phyloP scores from a whole-genome alignment of 192 early-diverging fungal genomes.

The Mortierella alpina region DNA sequence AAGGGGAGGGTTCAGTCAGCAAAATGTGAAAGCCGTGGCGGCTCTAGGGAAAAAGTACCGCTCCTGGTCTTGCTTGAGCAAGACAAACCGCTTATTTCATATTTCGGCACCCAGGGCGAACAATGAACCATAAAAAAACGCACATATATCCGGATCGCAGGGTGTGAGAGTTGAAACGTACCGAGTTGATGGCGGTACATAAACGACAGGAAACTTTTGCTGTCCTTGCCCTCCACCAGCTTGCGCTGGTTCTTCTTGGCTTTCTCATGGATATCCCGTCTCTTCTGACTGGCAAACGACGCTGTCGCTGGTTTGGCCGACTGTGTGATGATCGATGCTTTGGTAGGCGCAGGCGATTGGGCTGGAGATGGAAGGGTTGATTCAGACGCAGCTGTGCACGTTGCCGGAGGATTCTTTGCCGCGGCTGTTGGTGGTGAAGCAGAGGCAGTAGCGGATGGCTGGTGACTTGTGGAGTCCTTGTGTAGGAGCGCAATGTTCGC shows the following conservation, averaged over 20 bases:
- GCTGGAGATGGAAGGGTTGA: neutral
- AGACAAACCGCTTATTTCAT: too few species aligned
- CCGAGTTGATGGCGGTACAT: slow-evolving; percentile 51
- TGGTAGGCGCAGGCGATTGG: neutral
- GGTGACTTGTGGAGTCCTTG: slow-evolving; percentile 4
- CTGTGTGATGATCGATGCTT: neutral
- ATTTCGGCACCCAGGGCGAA: too few species aligned
- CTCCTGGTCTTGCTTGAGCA: too few species aligned
- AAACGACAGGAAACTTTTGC: slow-evolving; percentile 33
- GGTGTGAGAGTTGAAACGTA: neutral
- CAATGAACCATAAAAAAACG: too few species aligned
- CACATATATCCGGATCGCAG: too few species aligned
- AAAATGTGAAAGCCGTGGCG: too few species aligned
- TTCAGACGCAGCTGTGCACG: neutral
- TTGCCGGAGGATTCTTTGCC: neutral
- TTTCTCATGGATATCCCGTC: slow-evolving; percentile 9
- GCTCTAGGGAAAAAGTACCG: too few species aligned
- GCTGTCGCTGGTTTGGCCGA: neutral
- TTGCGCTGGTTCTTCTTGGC: slow-evolving; percentile 29
- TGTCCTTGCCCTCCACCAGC: slow-evolving; percentile 7
- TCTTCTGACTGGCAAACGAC: neutral
- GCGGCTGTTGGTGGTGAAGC: slow-evolving; percentile 4
- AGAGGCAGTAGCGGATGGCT: neutral
- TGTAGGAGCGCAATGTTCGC: slow-evolving; percentile 20
- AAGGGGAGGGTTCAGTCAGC: too few species aligned